Evolutionary conservation across 768 basidiomycete species (phyloP).

Genomic region (Boletus subparvulus): DNA sequence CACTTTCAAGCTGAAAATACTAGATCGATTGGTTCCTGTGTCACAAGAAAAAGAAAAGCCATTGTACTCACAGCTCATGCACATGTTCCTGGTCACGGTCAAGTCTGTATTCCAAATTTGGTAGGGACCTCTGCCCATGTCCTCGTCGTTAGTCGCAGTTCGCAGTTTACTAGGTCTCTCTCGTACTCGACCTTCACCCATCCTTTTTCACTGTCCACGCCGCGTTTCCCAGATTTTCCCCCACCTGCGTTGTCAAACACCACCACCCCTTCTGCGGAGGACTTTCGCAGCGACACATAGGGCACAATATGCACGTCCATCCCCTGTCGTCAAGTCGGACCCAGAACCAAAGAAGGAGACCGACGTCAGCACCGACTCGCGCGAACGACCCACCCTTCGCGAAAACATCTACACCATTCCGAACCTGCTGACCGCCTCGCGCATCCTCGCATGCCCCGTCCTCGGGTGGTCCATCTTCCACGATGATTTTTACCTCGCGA

Average conservation of each 20-base stretch:
- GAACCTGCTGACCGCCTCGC: constrained; percentile 82
- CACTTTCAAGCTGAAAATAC: neutral
- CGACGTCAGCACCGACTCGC: neutral
- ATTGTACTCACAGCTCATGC: no score
- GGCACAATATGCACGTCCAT: constrained; percentile 11
- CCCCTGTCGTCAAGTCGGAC: constrained; percentile 4
- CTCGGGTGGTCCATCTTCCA: constrained; percentile 90
- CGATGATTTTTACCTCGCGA: constrained; percentile 77
- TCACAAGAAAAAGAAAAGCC: neutral
- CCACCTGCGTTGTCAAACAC: neutral
- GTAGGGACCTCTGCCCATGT: constrained; percentile 6
- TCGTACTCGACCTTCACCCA: neutral
- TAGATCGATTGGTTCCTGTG: neutral
- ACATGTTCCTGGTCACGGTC: no score
- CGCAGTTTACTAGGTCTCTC: constrained; percentile 7
- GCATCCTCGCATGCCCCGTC: constrained; percentile 86
- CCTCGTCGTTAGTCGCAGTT: constrained; percentile 1
- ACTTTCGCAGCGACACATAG: constrained; percentile 12
- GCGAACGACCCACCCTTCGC: constrained; percentile 40
- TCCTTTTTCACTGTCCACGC: neutral
- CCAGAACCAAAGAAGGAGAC: constrained; percentile 6
- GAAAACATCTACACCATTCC: constrained; percentile 96
- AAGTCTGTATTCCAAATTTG: constrained; percentile 5
- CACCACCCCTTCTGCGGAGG: constrained; percentile 1
- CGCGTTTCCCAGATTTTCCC: neutral